Conservation (phyloP, 2,329 filamentous ascomycete genomes). For the Verticillium nonalfalfae region DNA sequence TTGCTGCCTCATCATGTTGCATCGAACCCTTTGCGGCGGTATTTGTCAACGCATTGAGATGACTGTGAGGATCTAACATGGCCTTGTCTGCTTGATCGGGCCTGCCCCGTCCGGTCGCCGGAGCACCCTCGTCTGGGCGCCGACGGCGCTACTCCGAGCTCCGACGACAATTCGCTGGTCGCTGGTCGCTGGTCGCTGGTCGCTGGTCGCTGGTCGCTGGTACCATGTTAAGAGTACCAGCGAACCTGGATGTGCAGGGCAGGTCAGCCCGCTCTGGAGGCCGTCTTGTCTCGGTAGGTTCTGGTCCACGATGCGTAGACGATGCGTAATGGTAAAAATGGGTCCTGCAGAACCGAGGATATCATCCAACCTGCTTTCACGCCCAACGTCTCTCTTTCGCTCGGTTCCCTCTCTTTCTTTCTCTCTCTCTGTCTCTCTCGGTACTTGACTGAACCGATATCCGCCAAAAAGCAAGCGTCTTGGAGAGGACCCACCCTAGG, state of each 20-base stretch:
- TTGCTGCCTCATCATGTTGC: neutral
- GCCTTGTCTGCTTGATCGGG: neutral
- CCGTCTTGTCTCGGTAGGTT: too few species aligned
- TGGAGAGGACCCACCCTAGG: neutral
- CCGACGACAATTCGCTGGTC: neutral
- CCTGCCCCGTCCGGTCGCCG: neutral
- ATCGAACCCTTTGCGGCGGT: neutral
- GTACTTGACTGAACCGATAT: constrained; percentile 10
- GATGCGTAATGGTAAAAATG: too few species aligned
- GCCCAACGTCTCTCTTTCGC: too few species aligned
- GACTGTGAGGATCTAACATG: neutral
- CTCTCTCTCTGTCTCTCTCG: neutral
- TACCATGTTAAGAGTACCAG: too few species aligned
- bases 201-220: too few species aligned
- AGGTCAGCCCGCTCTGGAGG: too few species aligned
- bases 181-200: too few species aligned
- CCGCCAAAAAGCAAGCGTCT: constrained; percentile 1
- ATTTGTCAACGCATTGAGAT: neutral
- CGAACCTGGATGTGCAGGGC: too few species aligned
- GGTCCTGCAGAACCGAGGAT: too few species aligned
- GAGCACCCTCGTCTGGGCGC: neutral
- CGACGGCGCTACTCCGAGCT: neutral
- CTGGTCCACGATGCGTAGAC: too few species aligned
- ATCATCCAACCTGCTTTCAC: too few species aligned
- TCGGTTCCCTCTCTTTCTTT: too few species aligned